Evolutionary conservation across 2,329 filamentous ascomycete species (phyloP).

Genomic region (Penicillium sp.): DNA sequence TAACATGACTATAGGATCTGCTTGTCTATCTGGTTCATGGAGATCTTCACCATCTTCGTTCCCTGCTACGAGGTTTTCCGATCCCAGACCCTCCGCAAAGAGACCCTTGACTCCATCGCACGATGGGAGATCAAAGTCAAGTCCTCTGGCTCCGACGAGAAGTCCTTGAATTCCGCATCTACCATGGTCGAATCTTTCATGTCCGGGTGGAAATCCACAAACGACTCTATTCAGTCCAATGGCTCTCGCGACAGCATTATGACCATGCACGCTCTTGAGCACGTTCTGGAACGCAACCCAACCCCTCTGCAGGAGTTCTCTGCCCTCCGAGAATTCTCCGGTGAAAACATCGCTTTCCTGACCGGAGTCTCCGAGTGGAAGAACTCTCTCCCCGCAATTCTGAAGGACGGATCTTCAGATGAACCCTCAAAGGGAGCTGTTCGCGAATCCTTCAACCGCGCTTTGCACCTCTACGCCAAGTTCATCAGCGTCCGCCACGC

Average conservation of each 20-base stretch:
- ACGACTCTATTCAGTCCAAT: constrained; percentile 39
- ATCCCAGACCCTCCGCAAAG: constrained; percentile 32
- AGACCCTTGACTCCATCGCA: constrained; percentile 38
- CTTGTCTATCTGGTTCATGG: constrained; percentile 62
- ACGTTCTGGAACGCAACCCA: constrained; percentile 51
- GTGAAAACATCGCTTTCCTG: constrained; percentile 70
- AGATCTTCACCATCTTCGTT: constrained; percentile 64
- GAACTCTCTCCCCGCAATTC: constrained; percentile 22
- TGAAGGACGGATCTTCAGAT: constrained; percentile 11
- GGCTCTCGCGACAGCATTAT: constrained; percentile 52
- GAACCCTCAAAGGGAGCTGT: constrained; percentile 25
- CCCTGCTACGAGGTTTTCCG: constrained; percentile 60
- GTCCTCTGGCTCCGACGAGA: constrained; percentile 24
- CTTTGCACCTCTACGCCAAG: constrained; percentile 61
- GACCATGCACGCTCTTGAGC: constrained; percentile 64
- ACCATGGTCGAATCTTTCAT: constrained; percentile 32
- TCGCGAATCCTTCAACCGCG: constrained; percentile 59
- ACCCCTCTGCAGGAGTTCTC: constrained; percentile 61
- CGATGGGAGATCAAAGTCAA: constrained; percentile 40
- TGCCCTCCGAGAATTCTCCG: constrained; percentile 66
- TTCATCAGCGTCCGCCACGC: constrained; percentile 64
- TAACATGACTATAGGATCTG: constrained; percentile 40
- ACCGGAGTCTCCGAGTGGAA: constrained; percentile 61
- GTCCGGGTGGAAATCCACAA: constrained; percentile 29
- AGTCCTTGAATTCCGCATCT: constrained; percentile 29